Percentiles rank a stretch among this genome's conserved stretches.
These are phyloP conservation scores for Cystofilobasidium ferigula DNA, from an alignment of 768 basidiomycete genomes.

Conservation along the genomic window DNA sequence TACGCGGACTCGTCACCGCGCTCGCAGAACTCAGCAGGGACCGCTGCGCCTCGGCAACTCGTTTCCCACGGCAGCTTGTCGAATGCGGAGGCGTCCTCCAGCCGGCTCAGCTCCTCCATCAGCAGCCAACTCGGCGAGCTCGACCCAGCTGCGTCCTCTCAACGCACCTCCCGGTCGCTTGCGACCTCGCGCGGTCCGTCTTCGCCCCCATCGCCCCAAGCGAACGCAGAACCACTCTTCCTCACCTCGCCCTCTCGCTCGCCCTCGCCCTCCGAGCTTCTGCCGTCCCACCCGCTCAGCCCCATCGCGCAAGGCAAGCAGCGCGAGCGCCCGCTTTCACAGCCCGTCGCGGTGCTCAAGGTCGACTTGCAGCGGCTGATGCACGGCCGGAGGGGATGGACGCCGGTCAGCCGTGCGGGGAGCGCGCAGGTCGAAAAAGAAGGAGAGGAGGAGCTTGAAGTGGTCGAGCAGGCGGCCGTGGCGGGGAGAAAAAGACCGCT, in stretches of 20 bases:
- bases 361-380: neutral
- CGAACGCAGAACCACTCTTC: too few species aligned
- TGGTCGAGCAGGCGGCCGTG: neutral
- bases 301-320: neutral
- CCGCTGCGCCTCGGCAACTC: too few species aligned
- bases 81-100: too few species aligned
- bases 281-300: neutral
- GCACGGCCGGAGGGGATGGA: neutral
- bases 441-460: neutral
- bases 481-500: neutral
- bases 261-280: neutral
- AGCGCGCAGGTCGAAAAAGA: neutral
- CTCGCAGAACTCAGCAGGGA: too few species aligned
- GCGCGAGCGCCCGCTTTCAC: neutral
- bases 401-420: neutral
- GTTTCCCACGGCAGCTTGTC: too few species aligned
- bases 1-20: too few species aligned
- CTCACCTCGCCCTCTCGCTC: neutral
- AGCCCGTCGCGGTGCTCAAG: neutral
- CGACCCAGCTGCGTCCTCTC: too few species aligned
- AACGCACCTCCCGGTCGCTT: too few species aligned
- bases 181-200: too few species aligned
- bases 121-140: too few species aligned
- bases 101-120: too few species aligned
- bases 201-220: too few species aligned